Conservation (phyloP, 805 yeast genomes). For the Vanderwaltozyma polyspora region DNA sequence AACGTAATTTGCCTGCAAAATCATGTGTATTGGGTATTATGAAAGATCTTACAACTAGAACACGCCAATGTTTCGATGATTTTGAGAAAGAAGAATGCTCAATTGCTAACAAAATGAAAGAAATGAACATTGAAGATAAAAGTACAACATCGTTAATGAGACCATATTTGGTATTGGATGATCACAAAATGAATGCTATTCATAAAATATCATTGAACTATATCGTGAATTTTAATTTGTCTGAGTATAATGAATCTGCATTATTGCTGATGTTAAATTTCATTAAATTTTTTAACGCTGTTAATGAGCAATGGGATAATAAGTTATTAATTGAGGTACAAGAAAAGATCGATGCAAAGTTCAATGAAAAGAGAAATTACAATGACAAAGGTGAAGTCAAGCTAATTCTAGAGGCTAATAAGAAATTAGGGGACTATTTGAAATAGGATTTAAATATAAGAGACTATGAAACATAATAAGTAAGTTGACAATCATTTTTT, state of each 20-base stretch:
- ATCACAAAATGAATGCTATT: constrained; percentile 1
- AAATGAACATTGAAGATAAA: constrained; percentile 3
- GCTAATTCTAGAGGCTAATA: background rate
- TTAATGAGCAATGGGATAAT: constrained; percentile 27
- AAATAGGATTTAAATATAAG: background rate
- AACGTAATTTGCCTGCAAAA: constrained; percentile 57
- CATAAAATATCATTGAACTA: constrained; percentile 9
- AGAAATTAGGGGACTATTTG: background rate
- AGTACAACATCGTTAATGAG: background rate
- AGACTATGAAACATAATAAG: too few relatives aligned
- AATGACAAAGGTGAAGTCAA: background rate
- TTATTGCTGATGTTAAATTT: constrained; percentile 35
- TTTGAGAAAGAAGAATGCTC: background rate
- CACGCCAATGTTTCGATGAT: constrained; percentile 3
- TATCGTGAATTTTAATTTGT: background rate
- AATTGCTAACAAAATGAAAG: background rate
- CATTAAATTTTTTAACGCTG: constrained; percentile 40
- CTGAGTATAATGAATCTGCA: background rate
- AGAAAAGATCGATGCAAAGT: background rate
- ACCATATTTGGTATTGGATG: constrained; percentile 31
- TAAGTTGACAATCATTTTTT: too few relatives aligned
- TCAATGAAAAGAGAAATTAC: background rate
- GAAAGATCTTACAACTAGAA: constrained; percentile 48
- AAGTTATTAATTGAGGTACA: constrained; percentile 6
- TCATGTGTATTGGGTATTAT: constrained; percentile 54